Conservation (phyloP, 352 stramenopile species). For the Hyaloperonospora brassicae region DNA sequence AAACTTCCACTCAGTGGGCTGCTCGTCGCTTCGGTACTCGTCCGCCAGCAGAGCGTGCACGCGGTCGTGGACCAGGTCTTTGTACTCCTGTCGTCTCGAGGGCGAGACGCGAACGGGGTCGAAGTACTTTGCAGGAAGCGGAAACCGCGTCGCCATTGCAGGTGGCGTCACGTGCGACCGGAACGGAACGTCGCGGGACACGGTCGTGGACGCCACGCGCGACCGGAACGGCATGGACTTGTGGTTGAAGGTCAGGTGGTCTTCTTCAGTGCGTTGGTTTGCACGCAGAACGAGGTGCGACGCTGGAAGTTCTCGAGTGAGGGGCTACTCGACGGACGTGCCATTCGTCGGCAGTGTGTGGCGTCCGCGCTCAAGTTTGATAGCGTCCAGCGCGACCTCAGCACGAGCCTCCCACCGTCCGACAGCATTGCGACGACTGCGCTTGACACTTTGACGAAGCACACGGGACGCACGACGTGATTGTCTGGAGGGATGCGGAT, state of each 20-base stretch:
- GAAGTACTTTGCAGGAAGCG: conserved; percentile 26
- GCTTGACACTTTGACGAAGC: too few species aligned
- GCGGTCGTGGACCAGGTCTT: conserved; percentile 17
- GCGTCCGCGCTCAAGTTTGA: not conserved
- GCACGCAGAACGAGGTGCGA: not conserved
- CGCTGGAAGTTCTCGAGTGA: not conserved
- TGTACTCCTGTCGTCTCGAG: conserved; percentile 27
- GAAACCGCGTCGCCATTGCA: conserved; percentile 3
- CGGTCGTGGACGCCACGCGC: too few species aligned
- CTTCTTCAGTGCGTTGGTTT: too few species aligned
- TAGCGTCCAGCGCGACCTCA: too few species aligned
- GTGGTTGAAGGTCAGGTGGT: too few species aligned
- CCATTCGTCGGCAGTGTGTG: not conserved
- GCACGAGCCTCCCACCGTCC: not conserved
- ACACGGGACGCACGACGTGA: too few species aligned
- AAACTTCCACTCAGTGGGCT: conserved; percentile 38
- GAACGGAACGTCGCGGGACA: too few species aligned
- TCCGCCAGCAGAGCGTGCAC: conserved; percentile 26
- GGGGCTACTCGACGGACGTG: not conserved
- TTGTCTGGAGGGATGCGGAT: too few species aligned
- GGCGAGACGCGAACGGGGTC: conserved; percentile 17
- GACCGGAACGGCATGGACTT: too few species aligned
- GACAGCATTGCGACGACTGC: not conserved
- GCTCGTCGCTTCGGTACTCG: conserved; percentile 28
- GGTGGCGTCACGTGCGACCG: too few species aligned